These are phyloP conservation scores for Ceratocystis colombiana DNA, from an alignment of 2,329 filamentous ascomycete species.

Conservation along the genomic window DNA sequence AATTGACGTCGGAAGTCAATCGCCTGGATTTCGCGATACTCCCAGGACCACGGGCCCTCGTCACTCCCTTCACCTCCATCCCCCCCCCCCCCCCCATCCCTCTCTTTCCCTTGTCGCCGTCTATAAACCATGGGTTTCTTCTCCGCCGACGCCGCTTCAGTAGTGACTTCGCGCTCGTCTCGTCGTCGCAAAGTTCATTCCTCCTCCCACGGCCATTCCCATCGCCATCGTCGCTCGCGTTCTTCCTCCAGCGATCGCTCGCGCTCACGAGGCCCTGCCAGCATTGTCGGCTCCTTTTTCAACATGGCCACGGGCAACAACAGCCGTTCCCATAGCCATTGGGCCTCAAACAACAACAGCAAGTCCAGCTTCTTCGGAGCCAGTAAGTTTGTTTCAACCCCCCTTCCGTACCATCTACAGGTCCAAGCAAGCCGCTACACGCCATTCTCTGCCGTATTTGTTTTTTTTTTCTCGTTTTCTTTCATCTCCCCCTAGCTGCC, in stretches of 20 bases:
- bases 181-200: conserved; percentile 15
- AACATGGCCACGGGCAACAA: conserved; percentile 38
- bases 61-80: background rate
- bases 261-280: conserved; percentile 20
- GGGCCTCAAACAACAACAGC: conserved; percentile 35
- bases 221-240: conserved; percentile 10
- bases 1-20: background rate
- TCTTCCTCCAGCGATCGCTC: conserved; percentile 17
- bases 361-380: conserved; percentile 13
- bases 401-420: background rate
- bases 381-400: conserved; percentile 14
- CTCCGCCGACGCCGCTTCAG: conserved; percentile 24
- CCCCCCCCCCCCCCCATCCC: background rate
- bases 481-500: background rate
- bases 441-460: background rate
- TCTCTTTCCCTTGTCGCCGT: background rate
- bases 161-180: conserved; percentile 21
- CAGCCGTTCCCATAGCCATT: conserved; percentile 38
- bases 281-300: conserved; percentile 32
- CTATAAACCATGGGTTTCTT: conserved; percentile 26
- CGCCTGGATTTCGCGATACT: background rate
- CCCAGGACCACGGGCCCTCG: conserved; percentile 1
- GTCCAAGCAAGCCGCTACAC: background rate
- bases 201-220: background rate
- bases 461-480: background rate